A percentile compares a stretch with the other conserved stretches of the same genome.
Conservation (phyloP, 2,329 filamentous ascomycete species). For the Diatrype stigma region DNA sequence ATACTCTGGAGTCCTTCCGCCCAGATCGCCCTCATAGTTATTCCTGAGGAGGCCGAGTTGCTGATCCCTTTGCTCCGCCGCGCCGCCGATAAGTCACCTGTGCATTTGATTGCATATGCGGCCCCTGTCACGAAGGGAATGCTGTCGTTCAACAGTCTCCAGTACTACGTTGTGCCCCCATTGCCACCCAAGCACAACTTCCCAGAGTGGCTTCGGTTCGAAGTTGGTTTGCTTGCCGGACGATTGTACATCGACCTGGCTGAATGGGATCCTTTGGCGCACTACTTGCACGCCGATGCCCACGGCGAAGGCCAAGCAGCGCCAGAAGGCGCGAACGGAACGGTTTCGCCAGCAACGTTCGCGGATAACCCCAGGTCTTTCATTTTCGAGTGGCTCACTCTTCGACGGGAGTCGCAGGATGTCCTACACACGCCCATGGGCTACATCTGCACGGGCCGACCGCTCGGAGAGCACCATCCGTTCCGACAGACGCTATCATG, state of each 20-base stretch:
- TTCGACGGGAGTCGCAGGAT: conserved; percentile 26
- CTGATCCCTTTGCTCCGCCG: conserved; percentile 43
- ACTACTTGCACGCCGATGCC: conserved; percentile 18
- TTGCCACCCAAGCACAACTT: conserved; percentile 35
- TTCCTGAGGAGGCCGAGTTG: conserved; percentile 58
- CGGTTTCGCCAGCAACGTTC: conserved; percentile 8
- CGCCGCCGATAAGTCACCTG: conserved; percentile 6
- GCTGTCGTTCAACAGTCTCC: conserved; percentile 51
- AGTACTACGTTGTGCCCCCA: conserved; percentile 48
- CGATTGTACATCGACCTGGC: conserved; percentile 53
- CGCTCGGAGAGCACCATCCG: background rate
- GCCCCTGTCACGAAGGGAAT: conserved; percentile 59
- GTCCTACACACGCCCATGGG: background rate
- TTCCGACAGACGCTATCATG: too few species aligned
- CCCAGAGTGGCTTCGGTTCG: conserved; percentile 51
- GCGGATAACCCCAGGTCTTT: conserved; percentile 36
- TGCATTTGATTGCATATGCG: conserved; percentile 54
- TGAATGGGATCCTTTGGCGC: conserved; percentile 36
- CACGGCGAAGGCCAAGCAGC: conserved; percentile 17
- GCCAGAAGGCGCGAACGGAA: conserved; percentile 1
- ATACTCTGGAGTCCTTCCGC: conserved; percentile 48
- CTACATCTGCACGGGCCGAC: background rate
- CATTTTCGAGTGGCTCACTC: conserved; percentile 53
- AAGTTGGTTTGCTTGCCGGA: conserved; percentile 59
- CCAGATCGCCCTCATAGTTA: conserved; percentile 51